Conservation (phyloP, 257 asterid genomes). For the Verbascum thapsus region DNA sequence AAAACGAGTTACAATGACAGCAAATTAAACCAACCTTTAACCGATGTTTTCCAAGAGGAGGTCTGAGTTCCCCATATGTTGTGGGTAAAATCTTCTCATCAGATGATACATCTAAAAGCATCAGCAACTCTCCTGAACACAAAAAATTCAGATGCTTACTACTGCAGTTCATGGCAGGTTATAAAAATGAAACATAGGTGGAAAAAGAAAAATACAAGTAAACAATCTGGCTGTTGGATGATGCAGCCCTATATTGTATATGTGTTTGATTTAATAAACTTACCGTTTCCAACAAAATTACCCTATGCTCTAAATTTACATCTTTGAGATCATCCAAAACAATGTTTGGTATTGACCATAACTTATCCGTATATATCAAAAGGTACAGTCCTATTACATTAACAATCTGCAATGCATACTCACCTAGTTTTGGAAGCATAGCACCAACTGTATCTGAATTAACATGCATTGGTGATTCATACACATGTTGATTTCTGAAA, state of each 20-base stretch:
- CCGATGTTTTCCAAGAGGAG: slow-evolving; percentile 97
- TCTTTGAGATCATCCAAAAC: neutral
- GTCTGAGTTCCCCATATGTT: slow-evolving; percentile 90
- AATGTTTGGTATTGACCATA: neutral
- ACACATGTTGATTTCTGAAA: slow-evolving; percentile 74
- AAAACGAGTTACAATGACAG: slow-evolving; percentile 7
- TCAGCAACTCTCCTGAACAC: slow-evolving; percentile 74
- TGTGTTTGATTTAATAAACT: no score
- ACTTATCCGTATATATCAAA: slow-evolving; percentile 7
- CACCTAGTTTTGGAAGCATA: slow-evolving; percentile 87
- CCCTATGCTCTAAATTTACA: neutral
- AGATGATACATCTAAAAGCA: slow-evolving; percentile 68
- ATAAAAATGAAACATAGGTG: slow-evolving; percentile 5
- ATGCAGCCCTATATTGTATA: no score
- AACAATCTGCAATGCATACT: slow-evolving; percentile 38
- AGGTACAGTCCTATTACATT: neutral
- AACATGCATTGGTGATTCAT: slow-evolving; percentile 71
- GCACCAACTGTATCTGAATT: slow-evolving; percentile 89
- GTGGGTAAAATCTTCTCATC: slow-evolving; percentile 78
- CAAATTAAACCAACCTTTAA: slow-evolving; percentile 62
- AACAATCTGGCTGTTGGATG: neutral
- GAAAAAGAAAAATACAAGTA: slow-evolving; percentile 11
- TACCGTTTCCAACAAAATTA: no score
- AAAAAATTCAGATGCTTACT: slow-evolving; percentile 25
- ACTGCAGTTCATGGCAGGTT: slow-evolving; percentile 19